These are phyloP conservation scores for Alternaria solani DNA, from an alignment of 2,329 filamentous ascomycete genomes.

Conservation along the genomic window DNA sequence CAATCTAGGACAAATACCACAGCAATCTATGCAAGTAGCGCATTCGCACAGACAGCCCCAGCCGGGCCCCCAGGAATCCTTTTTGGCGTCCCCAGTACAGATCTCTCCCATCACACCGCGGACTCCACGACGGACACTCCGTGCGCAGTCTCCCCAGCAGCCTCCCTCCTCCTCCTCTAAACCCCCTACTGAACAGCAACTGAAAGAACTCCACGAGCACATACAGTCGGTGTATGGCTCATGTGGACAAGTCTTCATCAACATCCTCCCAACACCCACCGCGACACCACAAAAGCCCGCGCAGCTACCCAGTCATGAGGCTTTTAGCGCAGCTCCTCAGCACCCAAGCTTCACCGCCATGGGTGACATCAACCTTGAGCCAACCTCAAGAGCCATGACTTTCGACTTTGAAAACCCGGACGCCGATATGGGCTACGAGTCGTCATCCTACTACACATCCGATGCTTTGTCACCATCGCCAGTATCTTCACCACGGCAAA, in stretches of 20 bases:
- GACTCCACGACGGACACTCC: conserved; percentile 45
- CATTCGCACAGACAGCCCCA: conserved; percentile 86
- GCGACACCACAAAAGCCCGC: conserved; percentile 56
- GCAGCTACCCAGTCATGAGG: conserved; percentile 51
- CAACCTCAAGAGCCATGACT: conserved; percentile 49
- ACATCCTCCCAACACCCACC: conserved; percentile 62
- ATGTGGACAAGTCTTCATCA: conserved; percentile 53
- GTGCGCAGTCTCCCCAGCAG: conserved; percentile 45
- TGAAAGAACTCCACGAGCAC: conserved; percentile 55
- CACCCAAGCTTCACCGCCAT: conserved; percentile 66
- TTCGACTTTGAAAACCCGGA: conserved; percentile 53
- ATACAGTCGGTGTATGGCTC: conserved; percentile 55
- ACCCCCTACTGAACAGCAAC: conserved; percentile 50
- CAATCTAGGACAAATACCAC: conserved; percentile 65
- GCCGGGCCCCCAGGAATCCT: conserved; percentile 68
- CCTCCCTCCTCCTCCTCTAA: conserved; percentile 45
- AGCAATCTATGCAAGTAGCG: conserved; percentile 88
- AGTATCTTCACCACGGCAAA: conserved; percentile 47
- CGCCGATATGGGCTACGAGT: conserved; percentile 57
- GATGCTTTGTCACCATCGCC: conserved; percentile 59
- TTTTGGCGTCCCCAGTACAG: conserved; percentile 50
- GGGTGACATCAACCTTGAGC: conserved; percentile 55
- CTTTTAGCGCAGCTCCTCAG: conserved; percentile 64
- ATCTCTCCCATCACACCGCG: conserved; percentile 46
- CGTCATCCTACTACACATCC: conserved; percentile 60